Base-by-base conservation (phyloP, 345 rosid genomes). In the Litchi chinensis region DNA sequence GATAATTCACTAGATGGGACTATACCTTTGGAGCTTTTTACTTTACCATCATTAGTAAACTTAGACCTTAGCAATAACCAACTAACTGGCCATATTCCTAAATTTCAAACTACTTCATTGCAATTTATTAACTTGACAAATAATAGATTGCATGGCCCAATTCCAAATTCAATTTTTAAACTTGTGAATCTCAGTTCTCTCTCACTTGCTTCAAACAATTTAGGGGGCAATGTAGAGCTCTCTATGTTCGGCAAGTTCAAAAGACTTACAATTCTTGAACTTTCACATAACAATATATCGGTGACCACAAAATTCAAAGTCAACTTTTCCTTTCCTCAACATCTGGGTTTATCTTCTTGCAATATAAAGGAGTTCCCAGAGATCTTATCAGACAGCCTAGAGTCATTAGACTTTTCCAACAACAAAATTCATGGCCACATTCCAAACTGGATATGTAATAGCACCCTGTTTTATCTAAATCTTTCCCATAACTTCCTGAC, bases 361-460 rank as follows among this genome's bases (percentile, higher is more conserved):
- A 82, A 75, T 5, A 66, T 85, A 5, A 82, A 46, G 18, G 72
- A 43, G 15, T 69, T 85, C 19, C 88, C 85, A 2, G 16, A 24
- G 13, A 66, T 77, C 26, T 41, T 71, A 59, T 60, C 28, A 24
- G 12, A 37, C 26, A 5, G 5, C 12, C 16, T 85, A 19, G 0
- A 3, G 0, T 10, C 0, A 9, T 5, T 84, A 22, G 75, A 77
- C 68, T 43, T 57, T n/a, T 63, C 70, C 40, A 4, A 68, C 15
- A 85, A 85, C 18, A 32, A 37, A 8, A 82, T 85, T 32, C 60
- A 70, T 2, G 82, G 85, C 0, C 26, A 57, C 7, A n/a, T 82
- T 28, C 81, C 83, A 10, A 40, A 68, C 21, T 68, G 52, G 71
- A 11, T 68, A 24, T 68, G 11, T 8, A 46, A 41, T 5, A 22